phyloP scores from a whole-genome alignment of 768 basidiomycete species.

The Hericium rajendrae region DNA sequence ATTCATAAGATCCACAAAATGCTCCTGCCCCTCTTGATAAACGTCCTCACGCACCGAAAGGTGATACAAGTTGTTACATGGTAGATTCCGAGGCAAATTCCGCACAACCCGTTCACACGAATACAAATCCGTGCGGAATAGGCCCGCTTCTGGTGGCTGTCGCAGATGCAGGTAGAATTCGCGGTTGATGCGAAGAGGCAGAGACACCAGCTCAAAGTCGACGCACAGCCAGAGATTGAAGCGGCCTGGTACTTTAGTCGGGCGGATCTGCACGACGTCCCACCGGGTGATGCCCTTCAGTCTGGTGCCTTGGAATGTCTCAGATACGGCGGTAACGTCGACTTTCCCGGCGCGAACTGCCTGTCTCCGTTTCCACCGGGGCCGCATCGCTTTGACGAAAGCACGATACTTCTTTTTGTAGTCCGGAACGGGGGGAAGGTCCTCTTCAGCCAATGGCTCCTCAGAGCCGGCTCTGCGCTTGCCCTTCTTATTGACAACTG shows the following conservation, averaged over 20 bases:
- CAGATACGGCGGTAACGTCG: constrained; percentile 41
- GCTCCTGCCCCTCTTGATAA: constrained; percentile 77
- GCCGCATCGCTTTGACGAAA: constrained; percentile 72
- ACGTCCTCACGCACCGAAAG: constrained; percentile 74
- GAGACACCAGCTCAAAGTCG: constrained; percentile 65
- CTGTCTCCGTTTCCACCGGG: constrained; percentile 61
- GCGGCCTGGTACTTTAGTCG: constrained; percentile 66
- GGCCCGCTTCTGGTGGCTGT: constrained; percentile 46
- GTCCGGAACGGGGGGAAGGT: constrained; percentile 45
- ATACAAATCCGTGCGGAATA: constrained; percentile 66
- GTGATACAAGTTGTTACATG: constrained; percentile 74
- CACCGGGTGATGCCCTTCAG: constrained; percentile 59
- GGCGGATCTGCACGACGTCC: constrained; percentile 89
- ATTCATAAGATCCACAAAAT: constrained; percentile 88
- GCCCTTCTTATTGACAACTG: constrained; percentile 43
- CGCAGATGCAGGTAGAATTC: constrained; percentile 93
- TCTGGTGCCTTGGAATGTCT: constrained; percentile 63
- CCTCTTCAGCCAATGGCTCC: constrained; percentile 24
- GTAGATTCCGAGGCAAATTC: constrained; percentile 70
- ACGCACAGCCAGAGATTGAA: constrained; percentile 85
- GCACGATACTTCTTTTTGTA: constrained; percentile 54
- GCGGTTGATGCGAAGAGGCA: constrained; percentile 79
- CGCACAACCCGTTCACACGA: constrained; percentile 62
- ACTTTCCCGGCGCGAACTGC: constrained; percentile 30
- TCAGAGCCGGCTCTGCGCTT: constrained; percentile 31